These are phyloP conservation scores for Paraphysoderma sedebokerense DNA, from an alignment of 371 early-diverging fungal species.

Conservation along the genomic window DNA sequence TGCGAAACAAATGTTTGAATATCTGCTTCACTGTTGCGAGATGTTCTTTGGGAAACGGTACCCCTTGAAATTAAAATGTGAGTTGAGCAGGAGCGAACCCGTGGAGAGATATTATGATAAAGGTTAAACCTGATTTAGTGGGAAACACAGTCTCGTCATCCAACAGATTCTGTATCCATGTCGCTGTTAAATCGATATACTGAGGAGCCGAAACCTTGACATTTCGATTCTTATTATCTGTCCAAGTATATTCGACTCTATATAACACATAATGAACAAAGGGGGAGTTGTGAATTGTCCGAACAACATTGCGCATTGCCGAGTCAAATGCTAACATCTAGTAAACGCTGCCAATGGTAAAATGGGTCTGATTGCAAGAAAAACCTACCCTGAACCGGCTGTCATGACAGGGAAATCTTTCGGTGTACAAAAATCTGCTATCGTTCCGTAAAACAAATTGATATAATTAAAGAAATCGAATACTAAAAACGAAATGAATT, in stretches of 20 bases:
- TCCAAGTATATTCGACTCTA: constrained; percentile 77
- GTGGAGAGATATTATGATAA: neutral
- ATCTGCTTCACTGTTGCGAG: constrained; percentile 39
- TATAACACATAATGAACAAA: neutral
- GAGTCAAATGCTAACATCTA: no score
- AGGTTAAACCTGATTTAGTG: constrained; percentile 30
- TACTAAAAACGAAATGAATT: constrained; percentile 15
- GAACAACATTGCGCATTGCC: no score
- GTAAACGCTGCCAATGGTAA: no score
- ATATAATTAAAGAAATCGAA: constrained; percentile 90
- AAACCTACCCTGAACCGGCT: constrained; percentile 56
- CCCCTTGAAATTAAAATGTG: neutral
- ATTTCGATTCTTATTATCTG: constrained; percentile 64
- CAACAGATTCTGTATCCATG: constrained; percentile 70
- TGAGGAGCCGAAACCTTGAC: constrained; percentile 79
- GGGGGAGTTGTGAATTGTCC: no score
- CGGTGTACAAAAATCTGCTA: constrained; percentile 77
- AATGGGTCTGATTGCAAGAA: neutral
- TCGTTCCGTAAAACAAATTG: constrained; percentile 77
- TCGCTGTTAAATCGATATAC: constrained; percentile 82
- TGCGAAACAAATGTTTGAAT: constrained; percentile 31
- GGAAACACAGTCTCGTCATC: constrained; percentile 78
- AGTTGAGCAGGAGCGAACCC: neutral
- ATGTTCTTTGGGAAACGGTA: constrained; percentile 1
- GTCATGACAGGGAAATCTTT: constrained; percentile 68